A percentile compares a stretch with the other conserved stretches of the same genome.
These are phyloP conservation scores for Turnera subulata DNA, from an alignment of 345 rosid species.

Conservation along the genomic window DNA sequence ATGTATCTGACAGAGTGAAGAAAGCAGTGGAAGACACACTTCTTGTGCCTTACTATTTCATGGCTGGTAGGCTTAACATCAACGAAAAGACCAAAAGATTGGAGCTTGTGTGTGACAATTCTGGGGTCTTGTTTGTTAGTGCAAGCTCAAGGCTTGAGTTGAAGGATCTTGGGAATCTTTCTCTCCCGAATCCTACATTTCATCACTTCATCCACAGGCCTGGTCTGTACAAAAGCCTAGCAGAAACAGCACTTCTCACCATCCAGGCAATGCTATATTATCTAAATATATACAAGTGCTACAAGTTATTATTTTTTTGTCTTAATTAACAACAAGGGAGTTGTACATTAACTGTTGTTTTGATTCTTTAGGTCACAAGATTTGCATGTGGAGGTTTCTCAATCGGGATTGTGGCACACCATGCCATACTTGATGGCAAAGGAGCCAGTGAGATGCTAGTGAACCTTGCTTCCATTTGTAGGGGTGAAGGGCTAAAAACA, in stretches of 20 bases:
- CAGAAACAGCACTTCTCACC: constrained; percentile 9
- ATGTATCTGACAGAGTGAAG: background rate
- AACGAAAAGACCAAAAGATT: background rate
- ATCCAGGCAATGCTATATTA: background rate
- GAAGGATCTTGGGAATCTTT: constrained; percentile 16
- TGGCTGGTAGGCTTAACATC: constrained; percentile 18
- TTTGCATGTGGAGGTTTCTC: constrained; percentile 29
- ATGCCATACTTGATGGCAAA: constrained; percentile 19
- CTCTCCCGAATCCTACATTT: constrained; percentile 14
- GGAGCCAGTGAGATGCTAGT: constrained; percentile 7
- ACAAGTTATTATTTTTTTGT: too few species aligned
- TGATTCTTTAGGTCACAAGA: constrained; percentile 12
- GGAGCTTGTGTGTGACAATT: constrained; percentile 22
- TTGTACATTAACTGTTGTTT: too few species aligned
- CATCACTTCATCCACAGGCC: constrained; percentile 4
- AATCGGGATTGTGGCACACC: constrained; percentile 18
- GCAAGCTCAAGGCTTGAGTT: constrained; percentile 11
- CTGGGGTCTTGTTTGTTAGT: constrained; percentile 18
- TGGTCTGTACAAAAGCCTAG: constrained; percentile 12
- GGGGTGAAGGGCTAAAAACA: background rate
- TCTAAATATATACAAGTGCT: too few species aligned
- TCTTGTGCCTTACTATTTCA: constrained; percentile 22
- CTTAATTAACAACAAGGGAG: too few species aligned
- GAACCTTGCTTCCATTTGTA: constrained; percentile 16
- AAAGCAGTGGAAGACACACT: background rate